Conservation (phyloP, 805 yeast genomes). For the Metschnikowia gruessii region DNA sequence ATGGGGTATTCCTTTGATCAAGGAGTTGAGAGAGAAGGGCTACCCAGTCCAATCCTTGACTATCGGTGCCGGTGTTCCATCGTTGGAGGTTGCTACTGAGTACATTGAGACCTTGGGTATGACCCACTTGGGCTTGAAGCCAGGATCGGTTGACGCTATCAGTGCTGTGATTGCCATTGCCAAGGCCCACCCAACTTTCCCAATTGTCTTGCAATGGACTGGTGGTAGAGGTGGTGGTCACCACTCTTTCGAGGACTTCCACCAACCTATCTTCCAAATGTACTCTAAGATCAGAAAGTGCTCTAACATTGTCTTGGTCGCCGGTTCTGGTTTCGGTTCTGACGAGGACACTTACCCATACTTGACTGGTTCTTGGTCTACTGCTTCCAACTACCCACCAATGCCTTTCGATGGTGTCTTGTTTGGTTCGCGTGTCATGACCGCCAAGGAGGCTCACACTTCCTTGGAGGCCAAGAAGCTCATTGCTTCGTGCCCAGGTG, state of each 20-base stretch:
- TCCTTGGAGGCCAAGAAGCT: constrained; percentile 92
- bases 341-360: constrained; percentile 96
- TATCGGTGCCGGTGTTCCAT: constrained; percentile 99
- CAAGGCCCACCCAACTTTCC: constrained; percentile 93
- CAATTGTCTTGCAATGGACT: constrained; percentile 98
- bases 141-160: constrained; percentile 95
- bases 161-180: constrained; percentile 86
- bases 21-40: constrained; percentile 82
- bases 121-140: constrained; percentile 93
- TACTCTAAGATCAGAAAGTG: constrained; percentile 91
- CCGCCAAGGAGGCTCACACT: constrained; percentile 93
- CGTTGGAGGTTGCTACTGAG: constrained; percentile 94
- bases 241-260: constrained; percentile 99
- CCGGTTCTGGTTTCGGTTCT: constrained; percentile 98
- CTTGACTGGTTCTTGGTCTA: constrained; percentile 97
- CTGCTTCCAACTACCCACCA: constrained; percentile 81
- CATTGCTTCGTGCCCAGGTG: constrained; percentile 89
- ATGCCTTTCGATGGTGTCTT: constrained; percentile 99
- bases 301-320: constrained; percentile 82
- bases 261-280: constrained; percentile 94
- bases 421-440: constrained; percentile 96
- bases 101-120: constrained; percentile 90
- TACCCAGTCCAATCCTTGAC: constrained; percentile 95
- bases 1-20: constrained; percentile 97
- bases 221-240: constrained; percentile 99